Evolutionary conservation across 2,329 filamentous ascomycete species (phyloP).

Genomic region (Penicillium occitanis): DNA sequence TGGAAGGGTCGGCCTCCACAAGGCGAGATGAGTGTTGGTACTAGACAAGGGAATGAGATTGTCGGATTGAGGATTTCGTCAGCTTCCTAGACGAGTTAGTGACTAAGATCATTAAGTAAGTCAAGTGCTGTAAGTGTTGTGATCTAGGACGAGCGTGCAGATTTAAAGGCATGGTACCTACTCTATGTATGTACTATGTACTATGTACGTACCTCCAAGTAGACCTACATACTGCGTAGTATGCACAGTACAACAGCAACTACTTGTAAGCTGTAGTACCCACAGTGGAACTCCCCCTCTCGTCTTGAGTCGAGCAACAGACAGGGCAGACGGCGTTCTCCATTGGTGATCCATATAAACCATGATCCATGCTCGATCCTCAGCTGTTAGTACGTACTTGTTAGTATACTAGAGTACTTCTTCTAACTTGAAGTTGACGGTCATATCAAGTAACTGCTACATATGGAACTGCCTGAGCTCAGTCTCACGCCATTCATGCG

Average conservation of each 20-base stretch:
- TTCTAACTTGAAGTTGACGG: not conserved
- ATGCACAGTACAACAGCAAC: not conserved
- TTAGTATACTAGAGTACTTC: not conserved
- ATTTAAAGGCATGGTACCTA: not conserved
- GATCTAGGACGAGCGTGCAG: not conserved
- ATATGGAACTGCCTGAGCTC: not conserved
- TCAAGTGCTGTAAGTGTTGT: not conserved
- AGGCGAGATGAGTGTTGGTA: not conserved
- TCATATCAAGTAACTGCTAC: not conserved
- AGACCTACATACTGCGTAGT: not conserved
- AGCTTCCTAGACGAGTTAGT: not conserved
- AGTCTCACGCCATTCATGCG: not conserved
- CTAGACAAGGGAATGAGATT: not conserved
- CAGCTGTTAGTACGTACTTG: not conserved
- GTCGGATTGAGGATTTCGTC: not conserved
- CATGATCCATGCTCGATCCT: conserved; percentile 10
- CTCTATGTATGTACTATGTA: not conserved
- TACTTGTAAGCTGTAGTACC: not conserved
- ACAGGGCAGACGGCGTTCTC: conserved; percentile 7
- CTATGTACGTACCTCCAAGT: not conserved
- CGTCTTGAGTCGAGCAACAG: conserved; percentile 9
- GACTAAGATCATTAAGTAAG: not conserved
- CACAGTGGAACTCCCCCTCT: conserved; percentile 10
- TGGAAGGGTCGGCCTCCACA: conserved; percentile 3
- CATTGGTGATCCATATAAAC: conserved; percentile 13